Base-by-base conservation (phyloP, 441 rosid genomes). In the Bruguiera hainesii region DNA sequence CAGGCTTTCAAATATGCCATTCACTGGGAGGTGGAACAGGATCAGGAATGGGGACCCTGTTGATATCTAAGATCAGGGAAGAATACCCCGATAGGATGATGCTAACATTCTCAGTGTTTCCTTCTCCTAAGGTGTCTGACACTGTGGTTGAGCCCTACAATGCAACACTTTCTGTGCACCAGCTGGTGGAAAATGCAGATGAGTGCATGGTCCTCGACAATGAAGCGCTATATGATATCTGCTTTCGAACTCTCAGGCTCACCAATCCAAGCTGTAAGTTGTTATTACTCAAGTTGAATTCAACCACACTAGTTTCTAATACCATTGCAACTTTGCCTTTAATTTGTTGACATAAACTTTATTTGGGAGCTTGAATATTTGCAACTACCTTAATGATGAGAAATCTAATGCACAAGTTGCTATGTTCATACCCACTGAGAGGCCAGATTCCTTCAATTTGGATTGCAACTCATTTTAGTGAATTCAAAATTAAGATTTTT, bases 1-100 rank as follows among this genome's bases (percentile, higher is more conserved):
- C 10, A 82, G 85, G 85, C 19, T 82, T 82, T 59, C 85, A 82
- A 72, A 66, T 79, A 13, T 82, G 85, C 63, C 85, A 82, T 73
- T 82, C 85, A 3, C 72, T 82, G 10, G 85, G 85, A 72, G 85
- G 85, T 25, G 85, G 85, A 28, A 81, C 85, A 18, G 85, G 82
- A 15, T 79, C 85, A 11, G 85, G 85, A 66, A 81, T 81, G 85
- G 85, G 85, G 58, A 79, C 85, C 26, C 71, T 81, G n/a, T 66
- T 81, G 53, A 81, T 81, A 61, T 81, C 85, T 42, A 79, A 81
- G 79, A 81, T 81, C 71, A 76, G 85, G 67, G 85, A 81, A 72
- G 85, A 82, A 57, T 82, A 78, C 50, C 85, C 85, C 0, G 85
- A 82, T 49, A 67, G 83, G 56, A 82, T 82, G 85, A 82, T 82